Percentiles rank a stretch among this genome's conserved stretches.
phyloP scores from a whole-genome alignment of 2,329 filamentous ascomycete species.

The Fusarium nygamai region DNA sequence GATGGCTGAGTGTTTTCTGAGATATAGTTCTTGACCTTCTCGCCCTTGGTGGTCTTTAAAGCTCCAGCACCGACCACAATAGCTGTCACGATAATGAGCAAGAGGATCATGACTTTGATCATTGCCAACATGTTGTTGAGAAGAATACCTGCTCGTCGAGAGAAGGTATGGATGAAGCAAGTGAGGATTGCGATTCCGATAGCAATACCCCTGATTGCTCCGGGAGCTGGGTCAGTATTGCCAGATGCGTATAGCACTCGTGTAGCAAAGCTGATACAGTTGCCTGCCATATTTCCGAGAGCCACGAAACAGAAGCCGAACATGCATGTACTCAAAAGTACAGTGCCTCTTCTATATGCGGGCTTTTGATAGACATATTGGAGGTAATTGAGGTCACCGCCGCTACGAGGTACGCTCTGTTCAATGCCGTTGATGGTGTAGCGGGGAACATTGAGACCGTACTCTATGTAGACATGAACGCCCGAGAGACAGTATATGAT shows the following conservation, averaged over 20 bases:
- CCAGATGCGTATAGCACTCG: conserved; percentile 52
- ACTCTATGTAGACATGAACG: conserved; percentile 55
- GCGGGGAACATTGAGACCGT: conserved; percentile 58
- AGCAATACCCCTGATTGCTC: conserved; percentile 57
- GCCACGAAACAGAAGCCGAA: conserved; percentile 57
- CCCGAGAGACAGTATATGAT: conserved; percentile 51
- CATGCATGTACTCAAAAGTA: conserved; percentile 55
- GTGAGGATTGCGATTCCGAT: conserved; percentile 54
- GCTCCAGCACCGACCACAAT: conserved; percentile 46
- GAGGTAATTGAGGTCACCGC: conserved; percentile 60
- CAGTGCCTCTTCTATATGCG: conserved; percentile 46
- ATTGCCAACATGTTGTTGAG: conserved; percentile 62
- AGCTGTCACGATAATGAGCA: conserved; percentile 53
- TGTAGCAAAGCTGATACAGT: conserved; percentile 58
- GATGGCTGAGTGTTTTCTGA: conserved; percentile 40
- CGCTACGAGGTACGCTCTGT: conserved; percentile 55
- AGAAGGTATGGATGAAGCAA: conserved; percentile 60
- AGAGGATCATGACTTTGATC: conserved; percentile 59
- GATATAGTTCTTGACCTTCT: conserved; percentile 39
- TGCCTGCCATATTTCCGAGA: conserved; percentile 60
- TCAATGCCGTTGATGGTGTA: conserved; percentile 52
- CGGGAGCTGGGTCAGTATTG: conserved; percentile 39
- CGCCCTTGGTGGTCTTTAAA: conserved; percentile 13
- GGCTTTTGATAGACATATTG: conserved; percentile 57
- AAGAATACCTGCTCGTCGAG: conserved; percentile 59